Conservation (phyloP, 2,329 filamentous ascomycete species). For the Fusarium sp. region DNA sequence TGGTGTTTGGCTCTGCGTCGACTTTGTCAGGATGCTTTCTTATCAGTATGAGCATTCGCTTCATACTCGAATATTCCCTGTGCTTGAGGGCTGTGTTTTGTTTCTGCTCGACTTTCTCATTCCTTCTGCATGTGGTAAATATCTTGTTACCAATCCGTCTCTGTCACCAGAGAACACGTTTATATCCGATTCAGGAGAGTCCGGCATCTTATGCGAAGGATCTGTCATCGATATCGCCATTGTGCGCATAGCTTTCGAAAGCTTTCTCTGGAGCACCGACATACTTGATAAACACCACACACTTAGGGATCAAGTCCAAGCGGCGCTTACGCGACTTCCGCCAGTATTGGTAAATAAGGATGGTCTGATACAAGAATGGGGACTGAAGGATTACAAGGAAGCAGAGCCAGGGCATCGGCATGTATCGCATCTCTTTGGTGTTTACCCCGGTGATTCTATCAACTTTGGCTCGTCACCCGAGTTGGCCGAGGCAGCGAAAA, state of each 20-base stretch:
- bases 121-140: slow-evolving; percentile 41
- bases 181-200: slow-evolving; percentile 21
- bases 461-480: slow-evolving; percentile 31
- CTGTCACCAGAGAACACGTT: slow-evolving; percentile 44
- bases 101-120: slow-evolving; percentile 56
- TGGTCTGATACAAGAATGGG: slow-evolving; percentile 55
- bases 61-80: slow-evolving; percentile 41
- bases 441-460: slow-evolving; percentile 56
- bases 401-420: slow-evolving; percentile 62
- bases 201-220: slow-evolving; percentile 41
- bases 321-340: slow-evolving; percentile 11
- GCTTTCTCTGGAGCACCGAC: slow-evolving; percentile 31
- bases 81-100: slow-evolving; percentile 49
- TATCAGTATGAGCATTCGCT: slow-evolving; percentile 36
- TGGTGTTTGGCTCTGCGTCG: slow-evolving; percentile 42
- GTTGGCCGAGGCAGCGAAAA: slow-evolving; percentile 45
- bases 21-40: slow-evolving; percentile 41
- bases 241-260: slow-evolving; percentile 36
- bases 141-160: slow-evolving; percentile 44
- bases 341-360: slow-evolving; percentile 28
- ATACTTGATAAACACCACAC: slow-evolving; percentile 22
- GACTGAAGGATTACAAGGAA: slow-evolving; percentile 50
- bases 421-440: slow-evolving; percentile 61
- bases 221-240: slow-evolving; percentile 44
- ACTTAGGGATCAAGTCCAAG: slow-evolving; percentile 1